Evolutionary conservation across 305 asterid genomes (phyloP).

Genomic region (Solanum hybrid): DNA sequence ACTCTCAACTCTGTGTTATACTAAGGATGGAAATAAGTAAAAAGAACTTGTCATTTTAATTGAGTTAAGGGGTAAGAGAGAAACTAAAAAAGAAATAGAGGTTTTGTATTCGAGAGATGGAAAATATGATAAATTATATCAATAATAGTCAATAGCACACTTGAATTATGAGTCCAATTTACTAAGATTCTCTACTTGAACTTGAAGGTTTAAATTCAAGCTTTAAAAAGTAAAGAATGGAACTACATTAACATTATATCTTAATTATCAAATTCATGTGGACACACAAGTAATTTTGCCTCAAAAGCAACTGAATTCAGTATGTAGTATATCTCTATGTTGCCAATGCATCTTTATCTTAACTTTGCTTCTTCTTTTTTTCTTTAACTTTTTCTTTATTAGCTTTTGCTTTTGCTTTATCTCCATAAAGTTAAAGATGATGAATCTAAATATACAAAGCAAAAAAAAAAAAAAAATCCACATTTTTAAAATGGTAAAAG

Average conservation of each 20-base stretch:
- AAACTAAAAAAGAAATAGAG: too few species aligned
- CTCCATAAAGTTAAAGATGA: constrained; percentile 33
- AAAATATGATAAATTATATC: background rate
- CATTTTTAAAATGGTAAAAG: background rate
- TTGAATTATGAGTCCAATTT: background rate
- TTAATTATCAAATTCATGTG: background rate
- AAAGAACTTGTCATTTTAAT: too few species aligned
- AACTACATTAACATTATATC: background rate
- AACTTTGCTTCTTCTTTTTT: background rate
- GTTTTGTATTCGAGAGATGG: too few species aligned
- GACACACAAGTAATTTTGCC: background rate
- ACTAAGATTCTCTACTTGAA: background rate
- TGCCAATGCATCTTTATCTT: constrained; percentile 4
- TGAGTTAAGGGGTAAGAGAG: too few species aligned
- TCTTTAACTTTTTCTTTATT: constrained; percentile 5
- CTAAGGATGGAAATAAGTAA: too few species aligned
- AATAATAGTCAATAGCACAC: background rate
- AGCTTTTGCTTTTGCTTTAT: constrained; percentile 33
- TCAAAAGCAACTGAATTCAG: background rate
- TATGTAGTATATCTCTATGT: background rate
- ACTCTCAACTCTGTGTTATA: too few species aligned
- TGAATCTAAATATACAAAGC: constrained; percentile 18
- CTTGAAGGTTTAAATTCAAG: background rate
- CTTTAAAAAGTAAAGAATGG: background rate
- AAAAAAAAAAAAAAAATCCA: background rate